Percentiles rank a stretch among this genome's conserved stretches.
phyloP scores from a whole-genome alignment of 257 asterid genomes.

The Ajuga chamaepitys region DNA sequence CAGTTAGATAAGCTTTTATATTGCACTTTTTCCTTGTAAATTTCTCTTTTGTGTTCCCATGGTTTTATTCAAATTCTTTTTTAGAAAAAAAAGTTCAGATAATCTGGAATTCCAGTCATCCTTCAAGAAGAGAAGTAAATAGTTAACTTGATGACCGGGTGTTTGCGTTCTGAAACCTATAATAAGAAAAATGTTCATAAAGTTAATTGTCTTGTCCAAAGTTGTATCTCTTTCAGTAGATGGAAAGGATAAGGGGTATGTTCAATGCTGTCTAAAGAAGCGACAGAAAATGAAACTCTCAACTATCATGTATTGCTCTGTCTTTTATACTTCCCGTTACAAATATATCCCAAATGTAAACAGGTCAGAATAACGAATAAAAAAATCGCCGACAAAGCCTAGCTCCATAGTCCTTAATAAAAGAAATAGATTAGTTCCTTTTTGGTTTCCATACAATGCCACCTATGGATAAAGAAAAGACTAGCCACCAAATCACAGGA shows the following conservation, averaged over 20 bases:
- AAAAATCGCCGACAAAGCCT: background rate
- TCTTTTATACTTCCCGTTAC: background rate
- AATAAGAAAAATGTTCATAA: background rate
- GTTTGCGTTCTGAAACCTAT: background rate
- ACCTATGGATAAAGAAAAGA: background rate
- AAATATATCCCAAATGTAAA: background rate
- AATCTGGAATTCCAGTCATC: background rate
- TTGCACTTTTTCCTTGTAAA: too few species aligned
- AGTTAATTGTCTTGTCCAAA: background rate
- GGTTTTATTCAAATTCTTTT: too few species aligned
- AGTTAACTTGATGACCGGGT: background rate
- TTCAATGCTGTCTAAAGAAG: background rate
- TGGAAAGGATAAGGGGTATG: background rate
- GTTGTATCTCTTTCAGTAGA: background rate
- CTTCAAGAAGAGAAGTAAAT: background rate
- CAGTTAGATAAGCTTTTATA: too few species aligned
- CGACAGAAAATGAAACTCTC: conserved; percentile 1
- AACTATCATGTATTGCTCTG: background rate
- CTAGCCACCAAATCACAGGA: background rate
- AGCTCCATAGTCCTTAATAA: background rate
- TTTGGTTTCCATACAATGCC: background rate
- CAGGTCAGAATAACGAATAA: background rate
- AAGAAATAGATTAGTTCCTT: background rate
- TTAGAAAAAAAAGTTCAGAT: background rate
- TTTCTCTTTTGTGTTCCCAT: too few species aligned